A percentile compares a stretch with the other conserved stretches of the same genome.
phyloP scores from a whole-genome alignment of 768 basidiomycete species.

The Xerocomus spinulosus region DNA sequence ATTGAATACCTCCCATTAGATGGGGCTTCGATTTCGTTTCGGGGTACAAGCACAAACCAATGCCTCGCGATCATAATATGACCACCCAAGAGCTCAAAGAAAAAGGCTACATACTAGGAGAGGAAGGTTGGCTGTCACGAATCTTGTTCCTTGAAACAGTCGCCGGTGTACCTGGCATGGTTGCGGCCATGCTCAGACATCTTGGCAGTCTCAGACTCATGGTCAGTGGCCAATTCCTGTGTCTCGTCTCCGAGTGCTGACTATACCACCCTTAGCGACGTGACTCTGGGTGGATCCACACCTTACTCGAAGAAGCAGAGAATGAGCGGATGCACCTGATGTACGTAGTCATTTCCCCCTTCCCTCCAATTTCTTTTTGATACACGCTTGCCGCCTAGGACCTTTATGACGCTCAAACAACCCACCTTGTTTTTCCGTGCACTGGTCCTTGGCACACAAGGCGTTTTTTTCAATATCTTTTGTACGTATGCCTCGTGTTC shows the following conservation, averaged over 20 bases:
- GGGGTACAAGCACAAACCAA: slow-evolving; percentile 72
- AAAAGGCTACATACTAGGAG: slow-evolving; percentile 68
- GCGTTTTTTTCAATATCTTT: slow-evolving; percentile 86
- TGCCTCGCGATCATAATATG: slow-evolving; percentile 60
- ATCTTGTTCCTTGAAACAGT: slow-evolving; percentile 79
- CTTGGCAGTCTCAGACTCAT: slow-evolving; percentile 83
- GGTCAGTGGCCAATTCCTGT: slow-evolving; percentile 40
- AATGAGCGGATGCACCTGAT: slow-evolving; percentile 97
- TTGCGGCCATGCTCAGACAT: slow-evolving; percentile 84
- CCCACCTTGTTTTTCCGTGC: slow-evolving; percentile 79
- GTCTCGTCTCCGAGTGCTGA: slow-evolving; percentile 6
- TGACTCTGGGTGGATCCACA: slow-evolving; percentile 82
- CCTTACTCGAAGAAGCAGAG: slow-evolving; percentile 89
- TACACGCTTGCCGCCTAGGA: slow-evolving; percentile 45
- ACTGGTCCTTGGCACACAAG: slow-evolving; percentile 85
- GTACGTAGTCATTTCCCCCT: slow-evolving; percentile 32
- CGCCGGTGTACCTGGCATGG: slow-evolving; percentile 96
- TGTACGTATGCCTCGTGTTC: slow-evolving; percentile 43
- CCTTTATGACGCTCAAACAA: slow-evolving; percentile 88
- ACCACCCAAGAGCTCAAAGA: slow-evolving; percentile 68
- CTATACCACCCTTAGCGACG: slow-evolving; percentile 35
- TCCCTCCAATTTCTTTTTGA: slow-evolving; percentile 12
- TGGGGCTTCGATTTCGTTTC: slow-evolving; percentile 79
- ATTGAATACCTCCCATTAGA: slow-evolving; percentile 30
- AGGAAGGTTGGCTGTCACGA: slow-evolving; percentile 69